A percentile compares a stretch with the other conserved stretches of the same genome.
Conservation (phyloP, 352 stramenopile genomes). For the Pythium rhizo-oryzae region DNA sequence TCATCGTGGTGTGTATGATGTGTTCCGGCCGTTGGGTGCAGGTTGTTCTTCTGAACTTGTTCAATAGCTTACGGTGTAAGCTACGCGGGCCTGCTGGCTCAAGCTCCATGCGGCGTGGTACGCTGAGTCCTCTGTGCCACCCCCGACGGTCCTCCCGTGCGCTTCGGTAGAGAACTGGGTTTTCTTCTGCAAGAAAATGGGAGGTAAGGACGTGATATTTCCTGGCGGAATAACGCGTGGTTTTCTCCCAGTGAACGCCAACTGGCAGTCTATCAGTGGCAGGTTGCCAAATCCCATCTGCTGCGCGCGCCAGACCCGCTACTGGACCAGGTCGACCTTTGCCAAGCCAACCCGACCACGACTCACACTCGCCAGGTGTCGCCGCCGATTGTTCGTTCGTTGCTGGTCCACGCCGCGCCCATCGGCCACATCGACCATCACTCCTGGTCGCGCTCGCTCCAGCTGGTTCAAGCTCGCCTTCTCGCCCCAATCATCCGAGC, state of each 20-base stretch:
- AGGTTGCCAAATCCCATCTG: slow-evolving; percentile 25
- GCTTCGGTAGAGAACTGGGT: no score
- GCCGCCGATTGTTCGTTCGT: slow-evolving; percentile 5
- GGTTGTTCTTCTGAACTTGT: no score
- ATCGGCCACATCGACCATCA: slow-evolving; percentile 10
- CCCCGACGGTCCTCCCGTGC: no score
- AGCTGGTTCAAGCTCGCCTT: slow-evolving; percentile 20
- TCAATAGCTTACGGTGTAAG: no score
- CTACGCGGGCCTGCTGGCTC: no score
- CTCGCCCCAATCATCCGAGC: slow-evolving; percentile 2
- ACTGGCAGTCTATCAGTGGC: neutral
- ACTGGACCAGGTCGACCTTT: neutral
- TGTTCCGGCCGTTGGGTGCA: no score
- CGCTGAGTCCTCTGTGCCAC: no score
- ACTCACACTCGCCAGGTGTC: slow-evolving; percentile 7
- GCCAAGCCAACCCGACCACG: neutral
- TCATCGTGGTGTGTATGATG: no score
- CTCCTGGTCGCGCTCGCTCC: neutral
- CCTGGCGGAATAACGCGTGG: neutral
- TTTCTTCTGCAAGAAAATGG: no score
- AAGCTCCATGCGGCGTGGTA: no score
- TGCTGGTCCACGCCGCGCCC: neutral
- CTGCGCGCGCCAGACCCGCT: neutral
- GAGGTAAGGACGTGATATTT: neutral
- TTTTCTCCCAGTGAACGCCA: neutral